These are phyloP conservation scores for Microthlaspi erraticum DNA, from an alignment of 345 rosid species.

Conservation along the genomic window DNA sequence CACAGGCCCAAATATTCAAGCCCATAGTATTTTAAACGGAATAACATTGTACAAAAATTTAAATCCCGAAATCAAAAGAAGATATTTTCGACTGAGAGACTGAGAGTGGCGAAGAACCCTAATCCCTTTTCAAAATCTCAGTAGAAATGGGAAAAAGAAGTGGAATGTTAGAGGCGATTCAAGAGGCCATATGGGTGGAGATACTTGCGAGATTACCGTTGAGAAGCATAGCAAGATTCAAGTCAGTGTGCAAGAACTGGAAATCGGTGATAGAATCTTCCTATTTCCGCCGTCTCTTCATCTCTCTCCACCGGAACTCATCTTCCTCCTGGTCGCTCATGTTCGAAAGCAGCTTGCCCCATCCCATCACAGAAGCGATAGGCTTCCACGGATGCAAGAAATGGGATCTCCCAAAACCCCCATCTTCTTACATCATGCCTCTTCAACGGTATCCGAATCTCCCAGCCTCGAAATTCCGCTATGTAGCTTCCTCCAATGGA, in stretches of 20 bases:
- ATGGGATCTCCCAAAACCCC: constrained; percentile 12
- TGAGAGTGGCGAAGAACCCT: no score
- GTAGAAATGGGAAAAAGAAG: no score
- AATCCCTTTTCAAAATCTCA: no score
- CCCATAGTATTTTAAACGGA: background rate
- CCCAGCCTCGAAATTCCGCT: background rate
- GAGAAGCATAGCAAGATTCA: constrained; percentile 19
- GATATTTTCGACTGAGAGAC: no score
- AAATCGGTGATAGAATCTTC: constrained; percentile 6
- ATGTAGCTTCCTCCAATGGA: constrained; percentile 22
- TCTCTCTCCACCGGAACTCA: background rate
- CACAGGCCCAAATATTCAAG: background rate
- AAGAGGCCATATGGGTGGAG: constrained; percentile 13
- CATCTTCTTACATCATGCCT: constrained; percentile 7
- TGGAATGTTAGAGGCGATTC: no score
- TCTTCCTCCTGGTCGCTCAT: constrained; percentile 29
- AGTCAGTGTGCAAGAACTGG: constrained; percentile 15
- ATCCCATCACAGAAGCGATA: constrained; percentile 15
- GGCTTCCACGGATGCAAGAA: constrained; percentile 18
- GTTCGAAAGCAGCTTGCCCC: background rate
- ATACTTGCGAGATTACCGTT: constrained; percentile 21
- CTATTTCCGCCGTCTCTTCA: background rate
- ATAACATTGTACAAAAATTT: background rate
- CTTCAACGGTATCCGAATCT: background rate
- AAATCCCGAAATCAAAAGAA: no score